phyloP scores from a whole-genome alignment of 2,329 filamentous ascomycete genomes.

The Aspergillus pseudoviridinutans region DNA sequence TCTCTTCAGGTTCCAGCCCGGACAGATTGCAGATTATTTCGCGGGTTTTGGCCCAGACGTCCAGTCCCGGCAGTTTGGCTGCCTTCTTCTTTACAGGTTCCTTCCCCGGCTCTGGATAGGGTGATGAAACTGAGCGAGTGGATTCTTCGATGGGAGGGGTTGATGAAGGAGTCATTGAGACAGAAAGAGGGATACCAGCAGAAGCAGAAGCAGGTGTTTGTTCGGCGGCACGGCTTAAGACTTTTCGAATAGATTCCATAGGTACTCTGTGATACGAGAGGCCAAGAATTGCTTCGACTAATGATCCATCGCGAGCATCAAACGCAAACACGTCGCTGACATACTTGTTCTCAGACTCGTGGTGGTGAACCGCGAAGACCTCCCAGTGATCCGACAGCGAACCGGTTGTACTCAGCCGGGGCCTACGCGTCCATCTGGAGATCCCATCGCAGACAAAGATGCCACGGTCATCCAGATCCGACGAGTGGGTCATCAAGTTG shows the following conservation, averaged over 20 bases:
- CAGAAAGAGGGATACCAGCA: neutral
- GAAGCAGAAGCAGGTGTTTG: neutral
- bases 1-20: conserved; percentile 36
- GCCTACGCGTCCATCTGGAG: conserved; percentile 22
- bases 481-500: conserved; percentile 26
- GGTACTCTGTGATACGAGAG: conserved; percentile 22
- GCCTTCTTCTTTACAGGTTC: neutral
- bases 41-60: neutral
- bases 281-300: conserved; percentile 29
- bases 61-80: neutral
- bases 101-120: neutral
- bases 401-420: conserved; percentile 4
- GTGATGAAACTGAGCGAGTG: neutral
- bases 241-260: conserved; percentile 15
- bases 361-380: conserved; percentile 20
- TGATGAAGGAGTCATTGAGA: neutral
- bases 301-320: conserved; percentile 17
- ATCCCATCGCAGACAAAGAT: conserved; percentile 29
- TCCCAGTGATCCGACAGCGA: conserved; percentile 15
- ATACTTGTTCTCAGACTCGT: conserved; percentile 11
- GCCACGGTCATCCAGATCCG: conserved; percentile 9
- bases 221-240: conserved; percentile 6
- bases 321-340: conserved; percentile 31
- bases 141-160: neutral
- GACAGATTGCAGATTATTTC: conserved; percentile 15